A percentile compares a stretch with the other conserved stretches of the same genome.
phyloP scores from a whole-genome alignment of 1,284 basidiomycete genomes.

The Leccinum subrobustum region DNA sequence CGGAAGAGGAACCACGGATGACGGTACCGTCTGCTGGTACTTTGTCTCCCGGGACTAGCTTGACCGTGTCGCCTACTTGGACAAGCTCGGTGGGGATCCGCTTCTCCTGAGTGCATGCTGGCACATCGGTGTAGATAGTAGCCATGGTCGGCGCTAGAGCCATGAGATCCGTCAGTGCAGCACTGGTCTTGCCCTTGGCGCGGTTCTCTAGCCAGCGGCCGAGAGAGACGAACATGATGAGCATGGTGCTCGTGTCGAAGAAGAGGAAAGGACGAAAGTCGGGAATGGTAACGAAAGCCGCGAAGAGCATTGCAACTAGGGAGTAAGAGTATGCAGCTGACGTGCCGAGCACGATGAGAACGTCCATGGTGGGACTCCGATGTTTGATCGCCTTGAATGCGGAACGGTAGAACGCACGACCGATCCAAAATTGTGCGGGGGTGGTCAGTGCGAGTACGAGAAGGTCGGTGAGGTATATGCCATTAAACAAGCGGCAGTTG shows the following conservation, averaged over 20 bases:
- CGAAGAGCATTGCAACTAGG: slow-evolving; percentile 65
- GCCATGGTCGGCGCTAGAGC: slow-evolving; percentile 93
- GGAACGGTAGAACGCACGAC: slow-evolving; percentile 82
- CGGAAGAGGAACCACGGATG: slow-evolving; percentile 78
- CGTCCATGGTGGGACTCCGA: slow-evolving; percentile 92
- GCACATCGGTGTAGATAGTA: slow-evolving; percentile 87
- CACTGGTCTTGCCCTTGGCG: slow-evolving; percentile 96
- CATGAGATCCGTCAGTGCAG: slow-evolving; percentile 95
- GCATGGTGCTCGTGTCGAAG: slow-evolving; percentile 99
- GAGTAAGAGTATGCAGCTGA: slow-evolving; percentile 94
- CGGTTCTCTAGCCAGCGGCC: slow-evolving; percentile 95
- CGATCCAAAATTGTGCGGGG: slow-evolving; percentile 93
- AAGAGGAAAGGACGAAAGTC: slow-evolving; percentile 85
- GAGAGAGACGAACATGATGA: slow-evolving; percentile 95
- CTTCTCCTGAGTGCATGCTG: slow-evolving; percentile 80
- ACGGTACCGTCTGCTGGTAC: slow-evolving; percentile 95
- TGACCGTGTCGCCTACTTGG: slow-evolving; percentile 91
- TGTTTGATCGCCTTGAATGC: slow-evolving; percentile 93
- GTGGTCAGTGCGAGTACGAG: slow-evolving; percentile 84
- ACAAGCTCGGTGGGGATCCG: slow-evolving; percentile 93
- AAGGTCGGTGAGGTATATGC: slow-evolving; percentile 83
- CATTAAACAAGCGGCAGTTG: slow-evolving; percentile 50
- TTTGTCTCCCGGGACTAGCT: slow-evolving; percentile 95
- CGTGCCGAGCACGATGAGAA: slow-evolving; percentile 94
- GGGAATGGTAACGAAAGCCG: slow-evolving; percentile 61